Base-by-base conservation (phyloP, 768 basidiomycete species). In the Rhodosporidiobolus odoratus region DNA sequence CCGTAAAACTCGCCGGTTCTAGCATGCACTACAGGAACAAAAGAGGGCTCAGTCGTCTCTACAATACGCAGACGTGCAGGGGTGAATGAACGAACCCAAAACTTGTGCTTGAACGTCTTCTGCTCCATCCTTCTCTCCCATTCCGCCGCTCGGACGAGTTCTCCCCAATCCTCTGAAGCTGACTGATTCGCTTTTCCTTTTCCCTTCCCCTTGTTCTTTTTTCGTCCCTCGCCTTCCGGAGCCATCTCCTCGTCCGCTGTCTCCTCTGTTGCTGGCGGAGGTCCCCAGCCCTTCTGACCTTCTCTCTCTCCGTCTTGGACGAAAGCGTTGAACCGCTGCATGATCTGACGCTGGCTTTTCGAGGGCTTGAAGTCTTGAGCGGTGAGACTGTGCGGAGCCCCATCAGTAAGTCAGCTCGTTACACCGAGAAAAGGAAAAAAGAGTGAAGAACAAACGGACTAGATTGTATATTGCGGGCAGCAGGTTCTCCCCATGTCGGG, bases 381-480 rank as follows among this genome's bases (percentile, higher is more conserved):
- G 77, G 89, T 89, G 61, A 90, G 83, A 78, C 89, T 91, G 76
- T 35, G 15, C 2, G 16, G 32, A 8, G 10, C 12, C 10, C 15
- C 7, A 23, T 9, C 27, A 45, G 9, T 1, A 45, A 45, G 43
- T 12, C 43, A 23, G 43, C n/a, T n/a, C n/a, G 19, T 15, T 7
- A 23, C 35, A 3, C 10, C 23, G 7, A 32, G 34, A 50, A 25
- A 25, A 37, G 7, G 41, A 16, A 8, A 10, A 25, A 23, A 12
- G 59, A 15, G 8, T 35, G 4, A 25, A 57, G 32, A 9, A 3
- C 19, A 21, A 41, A 78, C 82, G 65, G 75, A 89, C 92, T 86
- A 90, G 79, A 97, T 97, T 5, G 95, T 92, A 78, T 96, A 95
- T 74, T 92, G 90, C 1, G 94, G 91, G 78, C 95, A 98, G 78